Base-by-base conservation (phyloP, 164 flowering plant species). In the Malania oleifera region DNA sequence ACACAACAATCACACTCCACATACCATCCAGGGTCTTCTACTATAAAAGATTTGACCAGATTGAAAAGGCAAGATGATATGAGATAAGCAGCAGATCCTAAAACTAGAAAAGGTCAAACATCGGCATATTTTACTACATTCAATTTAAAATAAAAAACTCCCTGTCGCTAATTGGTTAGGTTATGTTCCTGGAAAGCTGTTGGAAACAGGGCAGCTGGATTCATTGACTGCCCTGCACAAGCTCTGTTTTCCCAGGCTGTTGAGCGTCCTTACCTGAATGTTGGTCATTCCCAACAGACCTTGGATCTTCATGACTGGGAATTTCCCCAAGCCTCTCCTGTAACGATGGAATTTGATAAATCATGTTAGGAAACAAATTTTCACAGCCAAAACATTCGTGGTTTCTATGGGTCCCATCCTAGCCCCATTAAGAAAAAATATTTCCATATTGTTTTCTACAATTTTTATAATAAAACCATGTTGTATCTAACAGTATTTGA, bases 281-380 rank as follows among this genome's bases (percentile, higher is more conserved):
- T 57, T 73, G 75, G 45, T 74, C 84, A 60, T 61, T 70, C 71
- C 72, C 63, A 39, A 65, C 70, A 37, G 76, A 40, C 68, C 70
- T 68, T 23, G 59, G 37, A 60, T 74, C 86, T 52, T 84, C 91
- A 10, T 73, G 76, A 22, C 68, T 84, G 17, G 87, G 72, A 69
- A 60, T 46, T 72, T 84, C 84, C 64, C 91, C 87, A 29, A 83
- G 83, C 62, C 83, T 80, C 74, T 80, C 90, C 97, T 89, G 92
- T 71, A 71, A 48, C 70, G 49, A 25, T 26, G 19, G 49, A 46
- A 55, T 10, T 18, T 52, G 18, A 19, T 4, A 31, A 52, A 19
- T 15, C 31, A 27, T 7, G 1, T 23, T n/a, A 49, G n/a, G 27
- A 14, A 6, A 4, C 17, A 24, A 22, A 17, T 17, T 13, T 13